Percentiles rank a stretch among this genome's conserved stretches.
phyloP scores from a whole-genome alignment of 306 rosid species.

The Oemleria cerasiformis region DNA sequence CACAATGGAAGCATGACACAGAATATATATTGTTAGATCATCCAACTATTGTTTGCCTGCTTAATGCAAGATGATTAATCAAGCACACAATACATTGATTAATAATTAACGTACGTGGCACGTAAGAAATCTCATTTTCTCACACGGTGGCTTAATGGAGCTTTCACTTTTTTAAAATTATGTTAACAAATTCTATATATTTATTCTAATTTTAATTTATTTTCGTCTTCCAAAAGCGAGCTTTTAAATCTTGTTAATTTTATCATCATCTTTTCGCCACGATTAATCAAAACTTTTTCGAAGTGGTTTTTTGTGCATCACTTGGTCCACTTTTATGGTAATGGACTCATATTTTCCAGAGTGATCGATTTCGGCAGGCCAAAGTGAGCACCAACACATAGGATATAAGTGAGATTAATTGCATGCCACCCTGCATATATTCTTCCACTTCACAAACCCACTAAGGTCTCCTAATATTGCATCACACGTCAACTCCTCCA shows the following conservation, averaged over 20 bases:
- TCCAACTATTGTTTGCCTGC: neutral
- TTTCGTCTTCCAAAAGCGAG: no score
- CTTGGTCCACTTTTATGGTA: neutral
- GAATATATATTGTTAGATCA: neutral
- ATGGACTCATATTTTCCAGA: neutral
- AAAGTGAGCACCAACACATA: neutral
- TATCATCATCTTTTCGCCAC: conserved; percentile 1
- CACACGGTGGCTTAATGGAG: neutral
- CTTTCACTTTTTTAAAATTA: no score
- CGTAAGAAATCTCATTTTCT: neutral
- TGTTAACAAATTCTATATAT: no score
- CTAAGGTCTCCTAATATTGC: conserved; percentile 6
- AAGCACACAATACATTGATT: no score
- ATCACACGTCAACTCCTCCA: conserved; percentile 18
- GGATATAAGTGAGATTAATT: neutral
- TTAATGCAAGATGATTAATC: neutral
- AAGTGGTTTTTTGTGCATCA: neutral
- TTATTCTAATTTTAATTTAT: no score
- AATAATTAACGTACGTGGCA: no score
- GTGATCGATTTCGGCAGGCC: neutral
- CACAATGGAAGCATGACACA: neutral
- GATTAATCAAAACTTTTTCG: no score
- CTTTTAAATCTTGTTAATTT: neutral
- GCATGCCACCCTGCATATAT: neutral
- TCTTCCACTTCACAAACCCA: neutral